A percentile compares a stretch with the other conserved stretches of the same genome.
phyloP scores from a whole-genome alignment of 2,329 filamentous ascomycete species.

The Hypoxylon sp. region DNA sequence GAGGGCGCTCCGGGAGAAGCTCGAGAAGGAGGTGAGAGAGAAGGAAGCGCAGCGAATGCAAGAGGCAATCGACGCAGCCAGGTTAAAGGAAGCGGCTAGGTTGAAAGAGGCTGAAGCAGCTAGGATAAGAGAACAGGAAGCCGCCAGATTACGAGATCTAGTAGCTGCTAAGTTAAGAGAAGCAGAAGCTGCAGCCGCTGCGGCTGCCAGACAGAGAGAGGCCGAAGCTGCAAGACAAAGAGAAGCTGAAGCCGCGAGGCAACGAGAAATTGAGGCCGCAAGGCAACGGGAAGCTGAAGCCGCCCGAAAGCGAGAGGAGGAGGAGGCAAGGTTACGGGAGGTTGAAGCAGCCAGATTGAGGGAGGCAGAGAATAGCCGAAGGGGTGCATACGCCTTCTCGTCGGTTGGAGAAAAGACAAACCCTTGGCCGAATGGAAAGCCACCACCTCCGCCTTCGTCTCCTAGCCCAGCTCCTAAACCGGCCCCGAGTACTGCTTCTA shows the following conservation, averaged over 20 bases:
- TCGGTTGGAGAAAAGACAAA: slow-evolving; percentile 78
- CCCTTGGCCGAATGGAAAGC: slow-evolving; percentile 77
- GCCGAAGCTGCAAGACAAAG: slow-evolving; percentile 19
- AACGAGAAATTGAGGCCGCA: slow-evolving; percentile 43
- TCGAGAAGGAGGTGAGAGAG: slow-evolving; percentile 58
- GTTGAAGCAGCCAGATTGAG: slow-evolving; percentile 53
- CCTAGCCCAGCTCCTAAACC: slow-evolving; percentile 43
- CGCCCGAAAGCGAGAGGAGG: slow-evolving; percentile 53
- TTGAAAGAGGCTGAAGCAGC: slow-evolving; percentile 52
- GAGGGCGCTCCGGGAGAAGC: slow-evolving; percentile 64
- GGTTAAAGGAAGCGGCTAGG: slow-evolving; percentile 12
- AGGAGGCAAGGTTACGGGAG: slow-evolving; percentile 60
- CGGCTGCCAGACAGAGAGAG: slow-evolving; percentile 25
- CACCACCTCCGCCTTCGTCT: slow-evolving; percentile 56
- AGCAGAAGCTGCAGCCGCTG: slow-evolving; percentile 33
- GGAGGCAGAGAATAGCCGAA: slow-evolving; percentile 38
- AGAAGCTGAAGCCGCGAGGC: slow-evolving; percentile 55
- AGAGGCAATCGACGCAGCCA: slow-evolving; percentile 49
- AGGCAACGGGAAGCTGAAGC: slow-evolving; percentile 46
- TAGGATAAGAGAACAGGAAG: slow-evolving; percentile 41
- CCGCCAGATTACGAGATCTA: slow-evolving; percentile 34
- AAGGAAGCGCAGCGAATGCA: slow-evolving; percentile 55
- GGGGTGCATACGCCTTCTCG: slow-evolving; percentile 73
- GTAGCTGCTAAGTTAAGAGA: slow-evolving; percentile 30
- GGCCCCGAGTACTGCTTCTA: slow-evolving; percentile 45